Evolutionary conservation across 2,329 filamentous ascomycete genomes (phyloP).

Genomic region (Aspergillus sp.): DNA sequence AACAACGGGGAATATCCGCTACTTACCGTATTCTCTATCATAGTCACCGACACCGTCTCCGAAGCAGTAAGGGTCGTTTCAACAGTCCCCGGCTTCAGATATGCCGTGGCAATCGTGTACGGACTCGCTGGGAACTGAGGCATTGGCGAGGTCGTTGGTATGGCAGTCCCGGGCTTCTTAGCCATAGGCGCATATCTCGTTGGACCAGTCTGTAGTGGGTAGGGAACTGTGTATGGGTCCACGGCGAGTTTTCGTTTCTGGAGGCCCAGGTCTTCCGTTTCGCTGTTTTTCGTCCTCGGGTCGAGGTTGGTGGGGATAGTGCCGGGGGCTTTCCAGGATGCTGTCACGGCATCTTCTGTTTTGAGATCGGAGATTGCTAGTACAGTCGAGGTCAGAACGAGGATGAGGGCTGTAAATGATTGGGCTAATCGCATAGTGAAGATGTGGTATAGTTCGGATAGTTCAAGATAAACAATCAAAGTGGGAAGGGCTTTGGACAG

Average conservation of each 20-base stretch:
- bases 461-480: background rate
- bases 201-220: slow-evolving; percentile 58
- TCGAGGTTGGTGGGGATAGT: slow-evolving; percentile 43
- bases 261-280: slow-evolving; percentile 9
- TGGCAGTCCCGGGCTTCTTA: slow-evolving; percentile 61
- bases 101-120: slow-evolving; percentile 57
- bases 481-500: background rate
- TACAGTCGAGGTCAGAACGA: slow-evolving; percentile 47
- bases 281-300: slow-evolving; percentile 10
- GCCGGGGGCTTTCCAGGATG: slow-evolving; percentile 63
- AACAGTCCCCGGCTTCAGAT: slow-evolving; percentile 51
- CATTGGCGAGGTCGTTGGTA: slow-evolving; percentile 54
- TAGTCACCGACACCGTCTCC: slow-evolving; percentile 56
- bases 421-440: slow-evolving; percentile 35
- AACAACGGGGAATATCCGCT: background rate
- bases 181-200: slow-evolving; percentile 68
- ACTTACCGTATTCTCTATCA: slow-evolving; percentile 64
- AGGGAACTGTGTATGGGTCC: slow-evolving; percentile 51
- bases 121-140: slow-evolving; percentile 61
- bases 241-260: slow-evolving; percentile 37
- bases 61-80: slow-evolving; percentile 56
- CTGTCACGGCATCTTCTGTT: slow-evolving; percentile 55
- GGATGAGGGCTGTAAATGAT: slow-evolving; percentile 35
- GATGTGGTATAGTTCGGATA: slow-evolving; percentile 4
- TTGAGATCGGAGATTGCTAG: slow-evolving; percentile 57